phyloP scores from a whole-genome alignment of 805 yeast genomes.

The Ogataea degrootiae region DNA sequence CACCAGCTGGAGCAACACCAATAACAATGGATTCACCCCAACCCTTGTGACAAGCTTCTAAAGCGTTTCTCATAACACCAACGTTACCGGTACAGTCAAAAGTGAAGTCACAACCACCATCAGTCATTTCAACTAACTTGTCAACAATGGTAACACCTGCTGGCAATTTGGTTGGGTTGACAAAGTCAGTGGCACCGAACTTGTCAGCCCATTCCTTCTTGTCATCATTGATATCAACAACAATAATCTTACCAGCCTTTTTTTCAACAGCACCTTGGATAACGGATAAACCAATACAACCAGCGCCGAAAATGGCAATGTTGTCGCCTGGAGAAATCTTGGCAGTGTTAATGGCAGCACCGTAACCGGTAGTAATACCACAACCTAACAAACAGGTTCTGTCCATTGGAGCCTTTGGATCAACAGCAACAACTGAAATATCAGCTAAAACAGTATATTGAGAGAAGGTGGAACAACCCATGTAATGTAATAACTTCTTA shows the following conservation, averaged over 20 bases:
- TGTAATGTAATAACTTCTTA: conserved; percentile 79
- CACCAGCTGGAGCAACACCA: conserved; percentile 98
- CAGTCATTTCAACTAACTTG: conserved; percentile 81
- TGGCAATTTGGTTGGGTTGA: conserved; percentile 76
- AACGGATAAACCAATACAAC: conserved; percentile 94
- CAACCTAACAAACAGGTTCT: conserved; percentile 92
- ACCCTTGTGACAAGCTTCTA: conserved; percentile 97
- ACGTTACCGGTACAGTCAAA: conserved; percentile 98
- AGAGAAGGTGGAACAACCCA: conserved; percentile 97
- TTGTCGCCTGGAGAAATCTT: conserved; percentile 86
- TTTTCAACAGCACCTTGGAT: conserved; percentile 90
- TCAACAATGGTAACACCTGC: conserved; percentile 76
- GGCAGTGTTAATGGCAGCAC: conserved; percentile 95
- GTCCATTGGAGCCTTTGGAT: conserved; percentile 77
- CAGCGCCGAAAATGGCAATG: conserved; percentile 96
- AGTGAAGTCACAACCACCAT: conserved; percentile 95
- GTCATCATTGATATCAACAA: conserved; percentile 79
- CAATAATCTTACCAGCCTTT: conserved; percentile 77
- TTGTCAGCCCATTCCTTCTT: conserved; percentile 82
- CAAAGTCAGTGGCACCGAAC: conserved; percentile 94
- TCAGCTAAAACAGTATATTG: conserved; percentile 98
- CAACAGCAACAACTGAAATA: conserved; percentile 90
- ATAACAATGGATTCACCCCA: conserved; percentile 96
- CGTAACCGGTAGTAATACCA: conserved; percentile 98
- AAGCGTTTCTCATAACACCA: conserved; percentile 90